These are phyloP conservation scores for Saccharum officinarum DNA, from an alignment of 176 grass and related monocot species.

Conservation along the genomic window DNA sequence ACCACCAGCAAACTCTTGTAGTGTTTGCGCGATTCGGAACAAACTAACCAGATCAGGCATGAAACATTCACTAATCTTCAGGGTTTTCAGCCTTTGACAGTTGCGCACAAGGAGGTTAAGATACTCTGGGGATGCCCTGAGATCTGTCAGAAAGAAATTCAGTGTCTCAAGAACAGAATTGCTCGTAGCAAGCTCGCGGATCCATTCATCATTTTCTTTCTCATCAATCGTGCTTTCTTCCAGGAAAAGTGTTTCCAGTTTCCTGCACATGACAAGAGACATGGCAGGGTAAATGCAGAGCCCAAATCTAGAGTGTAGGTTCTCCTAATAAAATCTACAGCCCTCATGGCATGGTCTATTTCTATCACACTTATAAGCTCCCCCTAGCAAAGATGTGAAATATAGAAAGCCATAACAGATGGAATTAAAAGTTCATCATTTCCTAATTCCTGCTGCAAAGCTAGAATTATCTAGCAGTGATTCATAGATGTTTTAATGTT, in stretches of 20 bases:
- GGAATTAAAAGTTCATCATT: not conserved
- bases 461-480: slow-evolving; percentile 7
- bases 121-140: slow-evolving; percentile 53
- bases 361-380: slow-evolving; percentile 4
- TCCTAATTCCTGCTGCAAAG: slow-evolving; percentile 8
- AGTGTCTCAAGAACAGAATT: slow-evolving; percentile 62
- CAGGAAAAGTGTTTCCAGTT: slow-evolving; percentile 77
- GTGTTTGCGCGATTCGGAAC: slow-evolving; percentile 53
- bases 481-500: not conserved
- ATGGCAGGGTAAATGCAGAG: not conserved
- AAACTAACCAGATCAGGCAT: slow-evolving; percentile 50
- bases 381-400: slow-evolving; percentile 9
- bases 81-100: slow-evolving; percentile 61
- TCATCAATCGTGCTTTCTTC: slow-evolving; percentile 72
- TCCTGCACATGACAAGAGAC: slow-evolving; percentile 45
- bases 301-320: not conserved
- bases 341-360: not conserved
- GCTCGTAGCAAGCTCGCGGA: slow-evolving; percentile 66
- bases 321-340: not conserved
- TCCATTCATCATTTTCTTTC: slow-evolving; percentile 68
- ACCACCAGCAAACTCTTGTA: slow-evolving; percentile 85
- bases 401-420: not conserved
- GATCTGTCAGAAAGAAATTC: slow-evolving; percentile 84
- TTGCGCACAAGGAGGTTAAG: slow-evolving; percentile 71
- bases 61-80: slow-evolving; percentile 77